phyloP scores from a whole-genome alignment of 306 rosid species.

The Fagus sylvatica region DNA sequence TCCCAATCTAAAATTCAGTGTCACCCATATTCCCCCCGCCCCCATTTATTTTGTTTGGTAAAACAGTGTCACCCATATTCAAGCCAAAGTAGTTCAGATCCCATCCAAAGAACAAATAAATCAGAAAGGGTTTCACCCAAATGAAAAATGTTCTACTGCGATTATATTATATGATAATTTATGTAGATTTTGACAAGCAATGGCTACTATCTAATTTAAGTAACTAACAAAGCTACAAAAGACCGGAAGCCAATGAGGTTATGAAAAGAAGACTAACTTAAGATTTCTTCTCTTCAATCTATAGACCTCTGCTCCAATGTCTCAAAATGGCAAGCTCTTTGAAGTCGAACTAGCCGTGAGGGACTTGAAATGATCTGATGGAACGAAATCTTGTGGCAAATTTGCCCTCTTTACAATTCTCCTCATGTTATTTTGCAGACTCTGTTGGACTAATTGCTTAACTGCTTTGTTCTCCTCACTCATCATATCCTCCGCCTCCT shows the following conservation, averaged over 20 bases:
- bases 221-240: conserved; percentile 28
- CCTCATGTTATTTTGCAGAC: conserved; percentile 90
- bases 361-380: conserved; percentile 65
- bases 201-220: conserved; percentile 11
- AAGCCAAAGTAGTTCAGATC: not conserved
- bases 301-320: conserved; percentile 22
- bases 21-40: no score
- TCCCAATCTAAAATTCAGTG: no score
- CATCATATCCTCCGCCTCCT: conserved; percentile 64
- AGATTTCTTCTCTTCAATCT: conserved; percentile 33
- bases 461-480: conserved; percentile 95
- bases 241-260: conserved; percentile 34
- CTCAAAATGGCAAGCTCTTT: conserved; percentile 91
- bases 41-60: no score
- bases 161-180: conserved; percentile 27
- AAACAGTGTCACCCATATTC: no score
- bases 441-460: conserved; percentile 87
- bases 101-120: not conserved
- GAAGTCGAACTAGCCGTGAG: conserved; percentile 84
- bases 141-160: conserved; percentile 1
- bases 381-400: conserved; percentile 83
- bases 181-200: conserved; percentile 30
- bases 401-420: conserved; percentile 93
- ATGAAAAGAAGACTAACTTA: conserved; percentile 46
- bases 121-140: conserved; percentile 5